Base-by-base conservation (phyloP, 257 asterid genomes). In the Eucommia ulmoides region DNA sequence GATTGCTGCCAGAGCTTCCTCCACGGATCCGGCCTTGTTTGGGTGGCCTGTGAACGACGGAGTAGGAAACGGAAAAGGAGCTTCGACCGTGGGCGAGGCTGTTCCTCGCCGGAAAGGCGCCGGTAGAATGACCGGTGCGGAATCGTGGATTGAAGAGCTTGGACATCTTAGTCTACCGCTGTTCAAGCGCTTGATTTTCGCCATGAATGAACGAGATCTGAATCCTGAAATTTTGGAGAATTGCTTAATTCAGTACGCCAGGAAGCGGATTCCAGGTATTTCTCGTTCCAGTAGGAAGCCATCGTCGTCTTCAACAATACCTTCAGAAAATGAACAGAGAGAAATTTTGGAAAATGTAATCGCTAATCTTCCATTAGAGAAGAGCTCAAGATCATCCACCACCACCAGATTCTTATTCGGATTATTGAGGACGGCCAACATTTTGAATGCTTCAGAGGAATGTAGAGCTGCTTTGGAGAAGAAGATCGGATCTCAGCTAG, bases 1-100 rank as follows among this genome's bases (percentile, higher is more conserved):
- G 22, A 59, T 82, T 41, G 92, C 82, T 0, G 50, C 62, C 35
- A 86, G 58, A 59, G 94, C 95, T 57, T 75, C 84, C 15, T 52
- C 74, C 20, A 46, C 86, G 3, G 96, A 86, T 81, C 94, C 95
- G 41, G 64, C 96, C 38, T 55, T 86, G 24, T 80, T 91, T 8
- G 96, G 99, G 12, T 91, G 99, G 96, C 99, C 99, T 22, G 80
- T 91, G 35, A 82, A 63, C 59, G 94, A 78, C 60, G 79, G 72
- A 10, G 67, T 52, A 22, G 24, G 49, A 24, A 52, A 53, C 44
- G 1, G 24, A 29, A 22, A 63, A 23, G 56, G 44, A 16, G 3
- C 21, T 42, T 16, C 20, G 0, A 29, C 8, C 19, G 62, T 22
- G 17, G 35, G 41, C 7, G 79, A 74, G 17, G 61, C 22, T 3